Evolutionary conservation across 2,329 filamentous ascomycete genomes (phyloP), one percentile per base, ranked within the genome.

Genomic region (Karstenula rhodostoma): DNA sequence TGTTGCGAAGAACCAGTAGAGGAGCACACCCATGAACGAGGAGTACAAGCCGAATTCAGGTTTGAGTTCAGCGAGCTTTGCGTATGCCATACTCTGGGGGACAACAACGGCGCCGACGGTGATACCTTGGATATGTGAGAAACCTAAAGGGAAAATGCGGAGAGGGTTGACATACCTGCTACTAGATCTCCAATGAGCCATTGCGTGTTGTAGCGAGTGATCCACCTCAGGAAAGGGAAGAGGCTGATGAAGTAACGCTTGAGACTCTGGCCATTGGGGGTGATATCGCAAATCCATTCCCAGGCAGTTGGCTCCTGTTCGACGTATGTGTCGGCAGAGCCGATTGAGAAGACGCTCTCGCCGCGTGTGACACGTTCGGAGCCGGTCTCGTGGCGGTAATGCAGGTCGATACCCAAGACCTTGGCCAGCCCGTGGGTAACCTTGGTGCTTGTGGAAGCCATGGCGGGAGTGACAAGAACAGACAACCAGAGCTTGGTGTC

Each of bases 1-100:
- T 0, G 95, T 99, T 33, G 94, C 95, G 73, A 98, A 98, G 76
- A 98, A 91, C 94, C 94, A 98, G 80, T 99, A 99, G 63, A 97
- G 85, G 62, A 97, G 77, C 2, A 96, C 93, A 53, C 95, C 95
- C 88, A 97, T 96, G 77, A 99, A 98, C 0, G 94, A 97, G 0
- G 94, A 95, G 79, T 96, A 96, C 1, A 98, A 85, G 58, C 95
- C 94, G 70, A 90, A 98, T 74, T 98, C 85, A 9, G 90, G 86
- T 0, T 86, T 83, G 22, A 98, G 85, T 60, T 89, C 85, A 44
- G 94, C 94, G 25, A 98, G 85, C 64, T 89, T 85, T 22, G 94
- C 93, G 78, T 98, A 98, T 1, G 94, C 94, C 94, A 98, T 97
- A 67, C 92, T 90, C 76, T 97, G 94, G 4, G 94, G 94, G 9